Conservation (phyloP, 129 eudicot species). For the Helianthus tuberosus region DNA sequence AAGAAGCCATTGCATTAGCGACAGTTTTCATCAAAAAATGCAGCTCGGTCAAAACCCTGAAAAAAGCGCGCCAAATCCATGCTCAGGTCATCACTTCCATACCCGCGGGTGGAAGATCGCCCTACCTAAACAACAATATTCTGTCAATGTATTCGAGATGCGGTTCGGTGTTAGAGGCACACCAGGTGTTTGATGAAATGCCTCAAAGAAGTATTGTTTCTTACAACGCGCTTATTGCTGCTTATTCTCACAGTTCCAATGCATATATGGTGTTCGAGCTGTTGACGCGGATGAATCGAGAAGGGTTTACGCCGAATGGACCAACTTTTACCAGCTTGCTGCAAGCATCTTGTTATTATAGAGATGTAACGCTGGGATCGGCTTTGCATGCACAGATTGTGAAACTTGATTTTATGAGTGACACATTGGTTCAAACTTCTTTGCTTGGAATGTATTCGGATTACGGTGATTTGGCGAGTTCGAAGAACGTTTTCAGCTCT, state of each 20-base stretch:
- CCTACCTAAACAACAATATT: conserved; percentile 68
- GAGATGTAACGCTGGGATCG: conserved; percentile 46
- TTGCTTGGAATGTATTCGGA: conserved; percentile 66
- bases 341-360: conserved; percentile 49
- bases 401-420: conserved; percentile 56
- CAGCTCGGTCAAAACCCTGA: conserved; percentile 48
- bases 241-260: conserved; percentile 50
- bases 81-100: conserved; percentile 68
- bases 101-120: conserved; percentile 42
- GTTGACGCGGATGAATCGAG: conserved; percentile 38
- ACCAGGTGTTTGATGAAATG: conserved; percentile 66
- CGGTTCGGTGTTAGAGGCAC: conserved; percentile 51
- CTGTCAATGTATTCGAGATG: conserved; percentile 76
- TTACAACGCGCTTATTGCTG: conserved; percentile 66
- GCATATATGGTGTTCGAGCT: conserved; percentile 44
- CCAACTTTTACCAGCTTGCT: conserved; percentile 67
- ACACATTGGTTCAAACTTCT: conserved; percentile 63
- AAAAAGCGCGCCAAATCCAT: conserved; percentile 68
- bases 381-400: conserved; percentile 51
- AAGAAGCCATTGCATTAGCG: conserved; percentile 46
- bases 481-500: conserved; percentile 46
- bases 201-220: conserved; percentile 71
- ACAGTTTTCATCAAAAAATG: conserved; percentile 53
- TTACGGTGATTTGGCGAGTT: conserved; percentile 59
- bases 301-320: conserved; percentile 52